These are phyloP conservation scores for Triangularia verruculosa DNA, from an alignment of 2,329 filamentous ascomycete genomes.

Conservation along the genomic window DNA sequence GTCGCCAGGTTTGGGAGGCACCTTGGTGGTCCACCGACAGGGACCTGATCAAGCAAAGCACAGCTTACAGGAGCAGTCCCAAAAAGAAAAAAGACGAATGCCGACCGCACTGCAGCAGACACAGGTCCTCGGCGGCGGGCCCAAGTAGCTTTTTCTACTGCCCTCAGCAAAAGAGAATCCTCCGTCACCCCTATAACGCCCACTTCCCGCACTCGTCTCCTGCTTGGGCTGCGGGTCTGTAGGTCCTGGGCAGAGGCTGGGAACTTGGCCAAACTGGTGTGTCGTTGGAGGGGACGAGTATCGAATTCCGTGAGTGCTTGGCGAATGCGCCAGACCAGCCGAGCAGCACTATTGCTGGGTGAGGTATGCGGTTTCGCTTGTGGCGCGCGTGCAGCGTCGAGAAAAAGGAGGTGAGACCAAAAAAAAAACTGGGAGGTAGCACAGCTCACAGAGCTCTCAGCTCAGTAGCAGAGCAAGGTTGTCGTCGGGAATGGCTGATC, in stretches of 20 bases:
- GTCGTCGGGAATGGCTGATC: conserved; percentile 3
- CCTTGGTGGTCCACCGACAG: conserved; percentile 20
- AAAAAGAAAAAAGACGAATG: conserved; percentile 3
- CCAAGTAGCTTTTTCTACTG: not conserved
- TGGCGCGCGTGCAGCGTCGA: not conserved
- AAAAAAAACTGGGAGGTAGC: not conserved
- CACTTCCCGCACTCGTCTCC: not conserved
- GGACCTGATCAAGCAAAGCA: conserved; percentile 8
- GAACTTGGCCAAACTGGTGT: no score
- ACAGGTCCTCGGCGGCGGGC: not conserved
- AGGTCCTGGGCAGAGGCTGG: not conserved
- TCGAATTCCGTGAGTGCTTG: not conserved
- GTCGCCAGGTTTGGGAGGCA: conserved; percentile 30
- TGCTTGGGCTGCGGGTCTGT: not conserved
- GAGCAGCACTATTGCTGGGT: not conserved
- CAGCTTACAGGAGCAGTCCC: not conserved
- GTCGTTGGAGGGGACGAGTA: not conserved
- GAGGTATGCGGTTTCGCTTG: not conserved
- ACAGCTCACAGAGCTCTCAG: not conserved
- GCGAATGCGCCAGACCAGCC: conserved; percentile 3
- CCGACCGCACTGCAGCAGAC: conserved; percentile 2
- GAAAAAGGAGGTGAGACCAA: not conserved
- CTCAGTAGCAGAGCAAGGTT: not conserved
- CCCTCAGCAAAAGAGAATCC: not conserved
- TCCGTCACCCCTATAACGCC: not conserved